phyloP scores from a whole-genome alignment of 1,139 yeast species.

The Arxiozyma telluris region DNA sequence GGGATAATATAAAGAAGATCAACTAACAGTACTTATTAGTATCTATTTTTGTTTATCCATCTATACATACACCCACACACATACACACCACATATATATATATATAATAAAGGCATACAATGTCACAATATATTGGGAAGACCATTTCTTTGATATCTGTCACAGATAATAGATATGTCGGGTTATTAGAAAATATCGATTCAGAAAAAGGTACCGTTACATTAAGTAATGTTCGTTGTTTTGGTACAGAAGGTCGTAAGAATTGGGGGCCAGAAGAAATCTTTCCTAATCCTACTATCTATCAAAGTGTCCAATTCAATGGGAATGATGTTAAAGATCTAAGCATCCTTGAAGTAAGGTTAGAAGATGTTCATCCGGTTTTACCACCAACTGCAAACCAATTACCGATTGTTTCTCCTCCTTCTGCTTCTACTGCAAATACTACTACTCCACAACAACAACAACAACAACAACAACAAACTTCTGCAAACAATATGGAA shows the following conservation, averaged over 20 bases:
- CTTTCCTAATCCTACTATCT: conserved; percentile 62
- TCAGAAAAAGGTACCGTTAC: conserved; percentile 91
- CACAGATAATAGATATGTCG: conserved; percentile 82
- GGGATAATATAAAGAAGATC: neutral
- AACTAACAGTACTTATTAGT: neutral
- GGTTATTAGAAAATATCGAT: conserved; percentile 75
- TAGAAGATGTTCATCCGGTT: conserved; percentile 30
- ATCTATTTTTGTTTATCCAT: neutral
- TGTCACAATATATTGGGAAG: conserved; percentile 89
- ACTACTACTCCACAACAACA: conserved; percentile 4
- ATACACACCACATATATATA: too few relatives aligned
- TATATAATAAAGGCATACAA: conserved; percentile 19
- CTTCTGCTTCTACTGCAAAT: neutral
- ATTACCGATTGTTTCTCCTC: neutral
- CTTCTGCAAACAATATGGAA: neutral
- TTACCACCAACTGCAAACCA: conserved; percentile 18
- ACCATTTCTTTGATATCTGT: conserved; percentile 83
- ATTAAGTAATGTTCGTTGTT: conserved; percentile 68
- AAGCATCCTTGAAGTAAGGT: conserved; percentile 57
- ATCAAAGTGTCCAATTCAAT: conserved; percentile 75
- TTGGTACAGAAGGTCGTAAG: conserved; percentile 90
- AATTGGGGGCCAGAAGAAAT: conserved; percentile 67
- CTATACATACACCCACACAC: neutral
- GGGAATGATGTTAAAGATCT: conserved; percentile 92
- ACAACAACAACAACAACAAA: conserved; percentile 6